phyloP scores from a whole-genome alignment of 352 stramenopile species.

The Phytophthora sp. region DNA sequence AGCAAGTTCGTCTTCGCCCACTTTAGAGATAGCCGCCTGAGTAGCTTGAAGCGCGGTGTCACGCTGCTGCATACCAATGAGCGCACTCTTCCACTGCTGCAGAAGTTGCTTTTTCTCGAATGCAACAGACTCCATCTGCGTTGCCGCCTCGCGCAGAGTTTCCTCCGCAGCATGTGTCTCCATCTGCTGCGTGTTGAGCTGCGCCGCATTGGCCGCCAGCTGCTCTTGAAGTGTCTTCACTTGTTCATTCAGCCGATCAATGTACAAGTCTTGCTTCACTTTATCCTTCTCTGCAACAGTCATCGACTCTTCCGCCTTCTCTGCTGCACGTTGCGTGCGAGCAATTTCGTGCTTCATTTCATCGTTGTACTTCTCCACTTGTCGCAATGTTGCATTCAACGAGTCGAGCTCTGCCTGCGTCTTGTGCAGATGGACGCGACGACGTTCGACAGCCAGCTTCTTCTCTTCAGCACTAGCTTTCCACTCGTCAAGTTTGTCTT shows the following conservation, averaged over 20 bases:
- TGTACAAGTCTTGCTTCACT: slow-evolving; percentile 94
- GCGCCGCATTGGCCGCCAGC: slow-evolving; percentile 74
- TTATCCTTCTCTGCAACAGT: slow-evolving; percentile 94
- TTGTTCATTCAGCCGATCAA: slow-evolving; percentile 92
- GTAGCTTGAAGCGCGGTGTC: slow-evolving; percentile 94
- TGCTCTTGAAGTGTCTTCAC: slow-evolving; percentile 90
- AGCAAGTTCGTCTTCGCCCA: slow-evolving; percentile 84
- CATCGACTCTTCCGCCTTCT: slow-evolving; percentile 95
- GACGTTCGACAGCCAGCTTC: slow-evolving; percentile 65
- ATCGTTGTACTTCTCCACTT: slow-evolving; percentile 95
- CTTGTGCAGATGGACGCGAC: slow-evolving; percentile 76
- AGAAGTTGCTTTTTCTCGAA: slow-evolving; percentile 97
- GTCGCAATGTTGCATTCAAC: slow-evolving; percentile 81
- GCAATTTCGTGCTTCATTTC: slow-evolving; percentile 96
- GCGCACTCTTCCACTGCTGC: slow-evolving; percentile 95
- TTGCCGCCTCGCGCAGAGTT: slow-evolving; percentile 86
- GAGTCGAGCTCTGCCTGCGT: slow-evolving; percentile 89
- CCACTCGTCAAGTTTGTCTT: slow-evolving; percentile 77
- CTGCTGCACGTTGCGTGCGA: slow-evolving; percentile 89
- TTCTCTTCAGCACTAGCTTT: slow-evolving; percentile 69
- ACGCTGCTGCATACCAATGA: slow-evolving; percentile 90
- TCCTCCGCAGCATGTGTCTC: slow-evolving; percentile 88
- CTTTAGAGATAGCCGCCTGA: slow-evolving; percentile 76
- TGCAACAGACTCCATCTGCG: slow-evolving; percentile 92
- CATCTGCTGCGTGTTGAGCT: slow-evolving; percentile 85